Base-by-base conservation (phyloP, 345 rosid genomes). In the Chamaenerion angustifolium region DNA sequence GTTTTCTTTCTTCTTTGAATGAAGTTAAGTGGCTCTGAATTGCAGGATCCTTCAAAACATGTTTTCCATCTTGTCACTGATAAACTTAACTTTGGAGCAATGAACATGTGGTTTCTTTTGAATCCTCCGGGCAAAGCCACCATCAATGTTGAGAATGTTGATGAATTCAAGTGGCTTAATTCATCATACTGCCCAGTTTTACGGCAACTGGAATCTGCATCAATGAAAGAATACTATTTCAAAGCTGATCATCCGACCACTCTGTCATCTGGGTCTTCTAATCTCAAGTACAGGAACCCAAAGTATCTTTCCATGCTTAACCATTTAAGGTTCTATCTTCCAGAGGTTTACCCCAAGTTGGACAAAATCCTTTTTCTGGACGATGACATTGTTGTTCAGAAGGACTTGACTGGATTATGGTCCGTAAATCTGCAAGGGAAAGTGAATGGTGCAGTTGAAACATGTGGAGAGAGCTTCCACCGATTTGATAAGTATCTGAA, bases 391-490 rank as follows among this genome's bases (percentile, higher is more conserved):
- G 89, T 92, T 56, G 98, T 92, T 64, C 96, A 92, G 76, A 92
- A 84, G 68, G 98, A 87, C 72, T 74, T 92, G 69, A 87, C 89
- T 45, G 74, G 77, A 61, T 70, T 92, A 37, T 92, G 95, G 95
- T 67, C 78, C 6, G 93, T 92, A 48, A 60, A 92, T 68, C 82
- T 92, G 46, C 68, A 68, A 42, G 98, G 98, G 13, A 87, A 82
- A 70, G 98, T 92, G 57, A 92, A 87, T 35, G 98, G 98, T 47
- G 98, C 96, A 6, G 98, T 92, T 46, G 98, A 92, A 78, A 92
- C 98, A 27, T 92, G 98, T 55, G 95, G 98, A 46, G 83, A 83
- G 72, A 92, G 98, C 77, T 92, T 92, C 73, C 98, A 92, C 61
- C 85, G 96, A 46, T 92, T 80, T 64, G 98, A 92, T 64, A 92